Percentiles rank a stretch among this genome's conserved stretches.
Evolutionary conservation across 805 yeast species (phyloP).

Genomic region (Cyberlindnera amylophila): DNA sequence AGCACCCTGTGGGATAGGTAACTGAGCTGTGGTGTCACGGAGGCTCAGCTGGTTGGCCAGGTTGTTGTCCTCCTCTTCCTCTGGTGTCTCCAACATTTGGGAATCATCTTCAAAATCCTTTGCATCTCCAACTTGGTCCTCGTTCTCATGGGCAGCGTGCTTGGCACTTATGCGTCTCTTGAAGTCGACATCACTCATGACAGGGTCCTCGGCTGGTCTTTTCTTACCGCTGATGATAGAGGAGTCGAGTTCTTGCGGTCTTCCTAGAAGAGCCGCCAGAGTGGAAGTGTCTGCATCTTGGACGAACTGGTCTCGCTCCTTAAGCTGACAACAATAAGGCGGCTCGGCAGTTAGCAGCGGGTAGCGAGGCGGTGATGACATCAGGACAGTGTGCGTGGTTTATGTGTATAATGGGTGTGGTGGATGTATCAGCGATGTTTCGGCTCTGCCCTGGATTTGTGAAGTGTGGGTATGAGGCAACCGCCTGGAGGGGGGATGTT

Average conservation of each 20-base stretch:
- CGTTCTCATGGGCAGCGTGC: conserved; percentile 1
- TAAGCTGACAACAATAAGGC: conserved; percentile 22
- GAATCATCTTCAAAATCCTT: neutral
- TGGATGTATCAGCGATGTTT: neutral
- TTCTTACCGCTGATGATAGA: conserved; percentile 17
- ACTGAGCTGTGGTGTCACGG: conserved; percentile 3
- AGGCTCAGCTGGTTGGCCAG: conserved; percentile 18
- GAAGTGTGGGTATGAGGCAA: neutral
- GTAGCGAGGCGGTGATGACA: conserved; percentile 21
- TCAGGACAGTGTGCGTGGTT: too few species aligned
- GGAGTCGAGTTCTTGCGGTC: neutral
- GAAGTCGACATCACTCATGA: neutral
- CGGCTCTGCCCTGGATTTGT: neutral
- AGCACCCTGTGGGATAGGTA: neutral
- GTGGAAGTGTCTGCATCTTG: conserved; percentile 1
- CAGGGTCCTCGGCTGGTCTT: conserved; percentile 21
- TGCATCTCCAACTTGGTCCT: neutral
- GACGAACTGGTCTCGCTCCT: conserved; percentile 13
- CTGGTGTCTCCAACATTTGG: conserved; percentile 4
- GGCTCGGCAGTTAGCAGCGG: conserved; percentile 20
- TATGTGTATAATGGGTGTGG: neutral
- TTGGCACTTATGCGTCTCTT: conserved; percentile 10
- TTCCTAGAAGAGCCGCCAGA: neutral
- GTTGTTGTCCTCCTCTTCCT: conserved; percentile 22
- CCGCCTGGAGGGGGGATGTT: neutral